Conservation (phyloP, 495 filamentous ascomycete species). For the Xylaria flabelliformis region DNA sequence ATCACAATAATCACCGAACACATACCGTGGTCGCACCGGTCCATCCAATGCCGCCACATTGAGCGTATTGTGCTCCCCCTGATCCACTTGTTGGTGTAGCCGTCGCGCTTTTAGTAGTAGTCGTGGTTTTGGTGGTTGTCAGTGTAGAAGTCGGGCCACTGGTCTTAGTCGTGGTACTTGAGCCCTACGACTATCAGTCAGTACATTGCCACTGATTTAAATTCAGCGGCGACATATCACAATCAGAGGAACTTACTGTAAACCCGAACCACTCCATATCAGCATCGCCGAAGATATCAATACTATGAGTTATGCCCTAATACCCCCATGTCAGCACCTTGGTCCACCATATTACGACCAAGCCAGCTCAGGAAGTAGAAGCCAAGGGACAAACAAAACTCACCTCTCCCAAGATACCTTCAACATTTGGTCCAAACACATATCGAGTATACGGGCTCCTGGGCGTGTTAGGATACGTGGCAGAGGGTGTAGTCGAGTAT, state of each 20-base stretch:
- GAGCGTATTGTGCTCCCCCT: conserved; percentile 38
- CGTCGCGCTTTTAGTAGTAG: conserved; percentile 1
- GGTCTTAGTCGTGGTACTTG: conserved; percentile 12
- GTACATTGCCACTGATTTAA: not conserved
- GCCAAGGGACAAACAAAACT: not conserved
- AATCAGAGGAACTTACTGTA: conserved; percentile 6
- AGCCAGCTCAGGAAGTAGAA: not conserved
- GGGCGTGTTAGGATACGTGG: conserved; percentile 41
- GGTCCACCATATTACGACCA: not conserved
- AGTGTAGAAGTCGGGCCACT: conserved; percentile 8
- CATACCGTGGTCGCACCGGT: conserved; percentile 42
- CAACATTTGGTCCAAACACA: conserved; percentile 53
- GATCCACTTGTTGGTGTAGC: not conserved
- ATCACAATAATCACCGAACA: not conserved
- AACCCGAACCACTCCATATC: conserved; percentile 47
- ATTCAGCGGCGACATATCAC: not conserved
- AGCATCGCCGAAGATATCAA: conserved; percentile 39
- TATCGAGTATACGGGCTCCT: conserved; percentile 49
- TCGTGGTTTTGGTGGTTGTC: not conserved
- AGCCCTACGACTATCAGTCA: not conserved
- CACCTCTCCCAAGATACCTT: conserved; percentile 45
- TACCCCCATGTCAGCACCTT: not conserved
- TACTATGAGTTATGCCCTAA: conserved; percentile 41
- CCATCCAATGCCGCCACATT: conserved; percentile 56
- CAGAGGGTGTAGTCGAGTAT: conserved; percentile 41